A percentile compares a stretch with the other conserved stretches of the same genome.
These are phyloP conservation scores for Emiliania huxleyi DNA, from an alignment of 78 protist genomes.

Conservation along the genomic window DNA sequence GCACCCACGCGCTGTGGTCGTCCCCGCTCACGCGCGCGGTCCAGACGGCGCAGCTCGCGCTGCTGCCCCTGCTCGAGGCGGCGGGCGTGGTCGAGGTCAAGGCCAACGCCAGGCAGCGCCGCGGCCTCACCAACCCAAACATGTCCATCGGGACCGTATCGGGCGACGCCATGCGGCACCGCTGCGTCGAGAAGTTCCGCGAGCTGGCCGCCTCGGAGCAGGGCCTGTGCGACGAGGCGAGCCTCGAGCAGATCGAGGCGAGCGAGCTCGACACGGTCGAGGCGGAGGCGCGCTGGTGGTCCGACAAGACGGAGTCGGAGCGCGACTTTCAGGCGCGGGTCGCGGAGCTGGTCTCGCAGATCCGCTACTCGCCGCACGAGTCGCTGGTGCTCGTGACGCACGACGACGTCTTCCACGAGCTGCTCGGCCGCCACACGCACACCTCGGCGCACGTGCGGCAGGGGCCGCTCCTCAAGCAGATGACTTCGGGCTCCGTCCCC, in stretches of 20 bases:
- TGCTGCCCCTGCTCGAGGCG: background rate
- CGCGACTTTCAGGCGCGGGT: background rate
- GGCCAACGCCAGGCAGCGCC: background rate
- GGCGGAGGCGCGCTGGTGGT: background rate
- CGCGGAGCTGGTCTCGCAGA: background rate
- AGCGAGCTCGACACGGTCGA: background rate
- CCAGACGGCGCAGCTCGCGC: background rate
- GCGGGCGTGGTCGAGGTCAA: background rate
- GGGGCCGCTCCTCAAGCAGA: background rate
- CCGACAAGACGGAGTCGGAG: background rate
- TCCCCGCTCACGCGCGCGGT: conserved; percentile 27
- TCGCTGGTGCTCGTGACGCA: background rate
- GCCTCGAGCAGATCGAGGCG: background rate
- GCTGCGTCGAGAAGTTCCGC: background rate
- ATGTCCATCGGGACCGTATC: background rate
- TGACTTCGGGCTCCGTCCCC: background rate
- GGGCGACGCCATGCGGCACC: background rate
- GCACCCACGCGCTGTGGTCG: background rate
- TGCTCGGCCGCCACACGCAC: background rate
- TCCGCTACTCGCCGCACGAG: background rate
- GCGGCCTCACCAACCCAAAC: background rate
- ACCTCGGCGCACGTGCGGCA: background rate
- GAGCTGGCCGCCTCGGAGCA: background rate
- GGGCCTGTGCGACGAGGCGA: background rate
- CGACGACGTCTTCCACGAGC: background rate